Conservation (phyloP, 1,284 basidiomycete genomes). For the Pyrrhoderma lamaoense region DNA sequence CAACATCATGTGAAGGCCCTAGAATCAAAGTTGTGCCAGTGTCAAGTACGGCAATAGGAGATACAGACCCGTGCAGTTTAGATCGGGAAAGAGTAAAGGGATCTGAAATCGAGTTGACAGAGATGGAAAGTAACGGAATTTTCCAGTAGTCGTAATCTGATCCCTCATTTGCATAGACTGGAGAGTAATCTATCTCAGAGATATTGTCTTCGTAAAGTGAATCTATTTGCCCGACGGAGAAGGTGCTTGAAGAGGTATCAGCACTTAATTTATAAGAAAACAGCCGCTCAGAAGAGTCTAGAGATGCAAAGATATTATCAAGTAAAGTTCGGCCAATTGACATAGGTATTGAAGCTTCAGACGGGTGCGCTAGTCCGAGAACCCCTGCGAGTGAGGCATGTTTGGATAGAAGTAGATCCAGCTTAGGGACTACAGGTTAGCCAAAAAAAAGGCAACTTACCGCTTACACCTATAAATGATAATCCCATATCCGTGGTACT, state of each 20-base stretch:
- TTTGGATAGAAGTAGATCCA: background rate
- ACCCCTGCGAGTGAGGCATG: constrained; percentile 25
- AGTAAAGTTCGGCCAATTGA: constrained; percentile 39
- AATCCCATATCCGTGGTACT: constrained; percentile 39
- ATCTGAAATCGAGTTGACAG: constrained; percentile 33
- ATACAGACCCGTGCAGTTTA: constrained; percentile 34
- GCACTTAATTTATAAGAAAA: constrained; percentile 48
- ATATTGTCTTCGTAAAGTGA: constrained; percentile 30
- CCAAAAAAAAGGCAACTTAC: constrained; percentile 22
- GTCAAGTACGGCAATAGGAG: constrained; percentile 48
- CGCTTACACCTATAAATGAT: constrained; percentile 42
- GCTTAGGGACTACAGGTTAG: no score
- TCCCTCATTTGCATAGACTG: constrained; percentile 35
- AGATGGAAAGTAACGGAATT: constrained; percentile 39
- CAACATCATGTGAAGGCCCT: constrained; percentile 44
- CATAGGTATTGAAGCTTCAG: constrained; percentile 39
- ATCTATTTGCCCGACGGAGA: constrained; percentile 47
- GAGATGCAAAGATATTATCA: constrained; percentile 41
- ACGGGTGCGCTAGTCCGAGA: constrained; percentile 46
- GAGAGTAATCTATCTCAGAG: constrained; percentile 32
- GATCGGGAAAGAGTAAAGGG: constrained; percentile 38
- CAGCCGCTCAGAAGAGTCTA: constrained; percentile 36
- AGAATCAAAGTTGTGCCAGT: constrained; percentile 53
- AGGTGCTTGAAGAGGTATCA: constrained; percentile 35
- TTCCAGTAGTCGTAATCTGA: constrained; percentile 52